phyloP scores from a whole-genome alignment of 371 early-diverging fungal species.

The Mucor sp. region DNA sequence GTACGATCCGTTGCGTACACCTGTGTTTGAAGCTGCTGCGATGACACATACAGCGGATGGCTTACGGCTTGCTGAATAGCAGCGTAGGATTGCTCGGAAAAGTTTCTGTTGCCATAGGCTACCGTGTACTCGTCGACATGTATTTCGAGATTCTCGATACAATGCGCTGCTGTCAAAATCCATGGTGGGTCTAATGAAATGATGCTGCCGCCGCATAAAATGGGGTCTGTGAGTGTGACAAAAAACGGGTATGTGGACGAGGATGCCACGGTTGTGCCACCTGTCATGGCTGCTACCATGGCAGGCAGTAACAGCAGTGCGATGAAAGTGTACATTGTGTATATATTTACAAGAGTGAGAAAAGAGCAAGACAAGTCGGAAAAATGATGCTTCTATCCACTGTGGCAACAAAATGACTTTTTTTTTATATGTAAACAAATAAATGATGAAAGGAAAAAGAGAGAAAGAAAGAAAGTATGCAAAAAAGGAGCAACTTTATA shows the following conservation, averaged over 20 bases:
- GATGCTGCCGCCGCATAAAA: conserved; percentile 37
- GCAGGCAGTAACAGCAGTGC: not conserved
- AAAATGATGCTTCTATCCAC: not conserved
- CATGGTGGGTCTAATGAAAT: conserved; percentile 41
- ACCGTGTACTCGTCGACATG: not conserved
- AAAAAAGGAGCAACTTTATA: not conserved
- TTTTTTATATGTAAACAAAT: no score
- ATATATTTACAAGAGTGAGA: not conserved
- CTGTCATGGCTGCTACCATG: conserved; percentile 14
- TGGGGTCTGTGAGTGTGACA: conserved; percentile 26
- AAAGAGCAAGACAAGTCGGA: not conserved
- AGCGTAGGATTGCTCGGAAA: not conserved
- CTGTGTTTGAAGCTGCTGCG: not conserved
- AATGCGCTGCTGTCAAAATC: conserved; percentile 44
- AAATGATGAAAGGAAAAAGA: not conserved
- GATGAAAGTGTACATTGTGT: not conserved
- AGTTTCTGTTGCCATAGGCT: conserved; percentile 12
- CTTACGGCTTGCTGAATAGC: conserved; percentile 1
- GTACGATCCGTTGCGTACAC: conserved; percentile 2
- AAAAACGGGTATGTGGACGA: conserved; percentile 28
- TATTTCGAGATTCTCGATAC: conserved; percentile 6
- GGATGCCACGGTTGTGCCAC: conserved; percentile 22
- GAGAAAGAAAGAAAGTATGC: not conserved
- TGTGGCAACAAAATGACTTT: not conserved
- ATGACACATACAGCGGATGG: conserved; percentile 16